Evolutionary conservation across 805 yeast genomes (phyloP), one percentile per base, ranked within the genome.

Genomic region (Cyberlindnera meyerae): DNA sequence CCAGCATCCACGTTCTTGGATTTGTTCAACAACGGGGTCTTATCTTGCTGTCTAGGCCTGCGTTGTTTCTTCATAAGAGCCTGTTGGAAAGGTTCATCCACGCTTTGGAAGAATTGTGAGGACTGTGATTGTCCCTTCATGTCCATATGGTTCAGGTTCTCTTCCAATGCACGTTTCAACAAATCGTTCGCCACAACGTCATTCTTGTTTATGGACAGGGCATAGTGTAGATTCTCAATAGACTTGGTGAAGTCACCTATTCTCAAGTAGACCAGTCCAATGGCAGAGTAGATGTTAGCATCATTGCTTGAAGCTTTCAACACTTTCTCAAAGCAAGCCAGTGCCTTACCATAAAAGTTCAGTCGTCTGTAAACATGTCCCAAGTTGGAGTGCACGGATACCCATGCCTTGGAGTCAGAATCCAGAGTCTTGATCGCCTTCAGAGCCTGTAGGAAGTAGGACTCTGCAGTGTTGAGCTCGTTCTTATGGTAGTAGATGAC

Each of bases 101-200:
- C 45, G 21, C 44, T 52, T 16, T 42, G 46, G 42, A 60, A 49
- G 43, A 66, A 66, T 24, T 45, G 49, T 9, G 40, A 27, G 2
- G 39, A n/a, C 6, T 25, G 29, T 12, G 40, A 18, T 12, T 30
- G 26, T 1, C 32, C 31, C 9, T 24, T 8, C 8, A 21, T 31
- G 12, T 37, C 40, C 11, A 24, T 26, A 7, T 27, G 21, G n/a
- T 47, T 39, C 18, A 43, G 44, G 55, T 81, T 82, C 20, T 71
- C 65, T 42, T 80, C 88, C 33, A 82, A 62, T 4, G 97, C 96
- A 44, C 94, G 72, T 46, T 76, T 76, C 42, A 93, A 63, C 31
- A 93, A 60, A 51, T 90, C 97, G 9, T 77, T 66, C 0, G 97
- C 93, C 13, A 88, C 82, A 0, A 90, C 82, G 55, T 90, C 96